These are phyloP conservation scores for Inonotus obliquus DNA, from an alignment of 1,284 basidiomycete species.

Conservation along the genomic window DNA sequence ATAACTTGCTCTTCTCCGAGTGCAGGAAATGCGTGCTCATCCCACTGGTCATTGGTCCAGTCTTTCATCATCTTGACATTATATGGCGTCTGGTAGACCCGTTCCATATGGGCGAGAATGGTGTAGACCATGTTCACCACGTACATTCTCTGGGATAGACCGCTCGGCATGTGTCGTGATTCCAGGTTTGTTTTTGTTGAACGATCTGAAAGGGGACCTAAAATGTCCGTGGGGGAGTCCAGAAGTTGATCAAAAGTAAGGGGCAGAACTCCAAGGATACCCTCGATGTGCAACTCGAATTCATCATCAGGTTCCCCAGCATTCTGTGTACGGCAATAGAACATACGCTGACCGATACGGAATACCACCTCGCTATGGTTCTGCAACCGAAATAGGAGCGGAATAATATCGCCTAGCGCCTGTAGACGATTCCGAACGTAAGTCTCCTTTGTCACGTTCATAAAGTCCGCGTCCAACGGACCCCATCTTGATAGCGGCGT, in stretches of 20 bases:
- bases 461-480: not conserved
- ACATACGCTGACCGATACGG: not conserved
- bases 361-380: slow-evolving; percentile 6
- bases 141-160: not conserved
- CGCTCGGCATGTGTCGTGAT: not conserved
- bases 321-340: not conserved
- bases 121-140: not conserved
- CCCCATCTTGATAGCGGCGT: slow-evolving; percentile 6
- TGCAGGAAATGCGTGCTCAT: not conserved
- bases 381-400: not conserved
- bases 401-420: not conserved
- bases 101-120: not conserved
- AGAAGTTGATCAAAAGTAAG: not conserved
- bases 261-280: not conserved
- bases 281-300: not conserved
- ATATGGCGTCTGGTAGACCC: not conserved
- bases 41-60: not conserved
- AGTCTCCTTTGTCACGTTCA: not conserved
- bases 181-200: not conserved
- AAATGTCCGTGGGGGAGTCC: not conserved
- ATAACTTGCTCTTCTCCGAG: too few relatives aligned
- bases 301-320: not conserved
- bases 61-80: not conserved
- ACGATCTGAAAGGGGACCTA: not conserved
- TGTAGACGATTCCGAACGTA: not conserved